Evolutionary conservation across 352 stramenopile species (phyloP), one percentile per base, ranked within the genome.

Genomic region (Phytophthora rubi): DNA sequence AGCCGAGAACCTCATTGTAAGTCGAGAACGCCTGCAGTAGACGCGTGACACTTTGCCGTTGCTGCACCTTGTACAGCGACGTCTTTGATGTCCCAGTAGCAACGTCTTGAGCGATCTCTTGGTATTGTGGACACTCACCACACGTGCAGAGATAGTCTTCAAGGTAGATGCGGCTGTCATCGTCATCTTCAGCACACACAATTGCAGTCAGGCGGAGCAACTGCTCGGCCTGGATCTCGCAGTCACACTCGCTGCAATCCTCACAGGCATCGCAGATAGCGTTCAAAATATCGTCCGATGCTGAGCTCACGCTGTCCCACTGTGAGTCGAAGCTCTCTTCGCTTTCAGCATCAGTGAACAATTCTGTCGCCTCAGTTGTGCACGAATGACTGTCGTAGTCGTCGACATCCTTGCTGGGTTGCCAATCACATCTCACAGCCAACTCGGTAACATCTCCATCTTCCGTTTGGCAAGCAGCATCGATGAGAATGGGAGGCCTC

Each of bases 21-120:
- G 83, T 91, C 8, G 82, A 89, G 63, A 87, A 94, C 0, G 84
- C 83, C 55, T 90, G 84, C 30, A 94, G 60, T 3, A 92, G 65
- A 61, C 82, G 78, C 4, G 57, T 82, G 23, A 88, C 74, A 23
- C 79, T 88, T 6, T 66, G 53, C 23, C 70, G 73, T 44, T 86
- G 71, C 13, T 67, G 52, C 7, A 70, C 57, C 16, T 61, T 75
- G n/a, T 49, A 63, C 52, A 28, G 54, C 13, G 68, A 55, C 28
- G 23, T n/a, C 37, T 81, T 83, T n/a, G 66, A 69, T 58, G 59
- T 35, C 15, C 30, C 30, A 21, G 18, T 59, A 10, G 67, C 56
- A 28, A 92, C 81, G 33, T 92, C 81, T 18, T 63, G 54, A 3
- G 59, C 77, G 52, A 94, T 92, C 32, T 51, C 35, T 23, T 82